Conservation (phyloP, 1,139 yeast genomes). For the Pichia inconspicua region DNA sequence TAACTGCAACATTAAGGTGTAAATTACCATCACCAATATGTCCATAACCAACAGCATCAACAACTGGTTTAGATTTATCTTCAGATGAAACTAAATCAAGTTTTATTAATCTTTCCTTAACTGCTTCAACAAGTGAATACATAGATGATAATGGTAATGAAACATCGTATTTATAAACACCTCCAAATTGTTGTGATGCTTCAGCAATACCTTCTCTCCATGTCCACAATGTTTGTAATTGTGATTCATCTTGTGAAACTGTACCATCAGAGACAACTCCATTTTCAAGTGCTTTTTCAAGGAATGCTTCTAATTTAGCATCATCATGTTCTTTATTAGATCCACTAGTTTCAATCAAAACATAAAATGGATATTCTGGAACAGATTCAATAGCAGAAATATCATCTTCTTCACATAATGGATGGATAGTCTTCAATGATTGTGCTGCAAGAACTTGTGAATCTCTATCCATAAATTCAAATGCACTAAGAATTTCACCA, state of each 20-base stretch:
- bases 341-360: slow-evolving; percentile 89
- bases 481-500: slow-evolving; percentile 83
- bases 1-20: slow-evolving; percentile 86
- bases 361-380: slow-evolving; percentile 69
- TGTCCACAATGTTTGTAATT: slow-evolving; percentile 73
- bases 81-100: slow-evolving; percentile 57
- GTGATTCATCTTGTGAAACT: slow-evolving; percentile 91
- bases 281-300: slow-evolving; percentile 77
- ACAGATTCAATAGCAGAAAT: slow-evolving; percentile 23
- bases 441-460: slow-evolving; percentile 61
- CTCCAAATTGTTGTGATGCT: slow-evolving; percentile 78
- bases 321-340: slow-evolving; percentile 82
- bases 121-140: slow-evolving; percentile 74
- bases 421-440: slow-evolving; percentile 48
- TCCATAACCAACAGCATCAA: slow-evolving; percentile 88
- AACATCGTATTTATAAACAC: slow-evolving; percentile 94
- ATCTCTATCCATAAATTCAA: slow-evolving; percentile 85
- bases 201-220: slow-evolving; percentile 96
- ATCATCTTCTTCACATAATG: slow-evolving; percentile 52
- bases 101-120: slow-evolving; percentile 47
- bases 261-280: slow-evolving; percentile 86
- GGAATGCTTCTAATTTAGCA: slow-evolving; percentile 67
- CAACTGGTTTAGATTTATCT: slow-evolving; percentile 61
- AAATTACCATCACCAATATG: slow-evolving; percentile 95
- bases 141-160: slow-evolving; percentile 75